Evolutionary conservation across 495 filamentous ascomycete species (phyloP).

Genomic region (Xylaria flabelliformis): DNA sequence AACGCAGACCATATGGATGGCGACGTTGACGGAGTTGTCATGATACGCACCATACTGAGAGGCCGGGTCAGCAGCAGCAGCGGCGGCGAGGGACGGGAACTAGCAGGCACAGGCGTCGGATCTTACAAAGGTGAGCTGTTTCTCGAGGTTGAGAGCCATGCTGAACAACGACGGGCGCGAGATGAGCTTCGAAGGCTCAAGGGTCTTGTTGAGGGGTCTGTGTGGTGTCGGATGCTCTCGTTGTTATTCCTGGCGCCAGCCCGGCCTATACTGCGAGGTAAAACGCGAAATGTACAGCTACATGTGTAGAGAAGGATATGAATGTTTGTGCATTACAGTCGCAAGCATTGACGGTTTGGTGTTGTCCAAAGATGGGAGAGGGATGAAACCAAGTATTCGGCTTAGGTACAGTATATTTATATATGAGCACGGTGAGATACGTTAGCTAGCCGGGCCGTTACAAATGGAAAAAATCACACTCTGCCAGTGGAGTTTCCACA

Average conservation of each 20-base stretch:
- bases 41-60: conserved; percentile 93
- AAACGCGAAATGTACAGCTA: conserved; percentile 1
- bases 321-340: not conserved
- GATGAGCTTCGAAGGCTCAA: not conserved
- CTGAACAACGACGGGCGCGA: conserved; percentile 15
- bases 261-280: conserved; percentile 17
- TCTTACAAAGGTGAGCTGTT: conserved; percentile 56
- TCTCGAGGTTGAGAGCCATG: conserved; percentile 57
- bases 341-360: not conserved
- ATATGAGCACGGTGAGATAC: not conserved
- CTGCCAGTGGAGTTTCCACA: not conserved
- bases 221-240: conserved; percentile 7
- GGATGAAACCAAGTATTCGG: conserved; percentile 11
- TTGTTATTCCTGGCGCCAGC: conserved; percentile 10
- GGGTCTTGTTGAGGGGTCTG: not conserved
- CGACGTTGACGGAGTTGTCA: conserved; percentile 84
- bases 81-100: not conserved
- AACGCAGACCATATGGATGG: conserved; percentile 90
- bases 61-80: conserved; percentile 26
- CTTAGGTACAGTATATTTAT: not conserved
- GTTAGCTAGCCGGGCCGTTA: not conserved
- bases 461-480: not conserved
- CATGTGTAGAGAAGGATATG: conserved; percentile 7
- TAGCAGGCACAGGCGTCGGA: not conserved
- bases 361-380: not conserved